Percentiles rank a stretch among this genome's conserved stretches.
These are phyloP conservation scores for Thielaviopsis ethacetica DNA, from an alignment of 2,329 filamentous ascomycete genomes.

Conservation along the genomic window DNA sequence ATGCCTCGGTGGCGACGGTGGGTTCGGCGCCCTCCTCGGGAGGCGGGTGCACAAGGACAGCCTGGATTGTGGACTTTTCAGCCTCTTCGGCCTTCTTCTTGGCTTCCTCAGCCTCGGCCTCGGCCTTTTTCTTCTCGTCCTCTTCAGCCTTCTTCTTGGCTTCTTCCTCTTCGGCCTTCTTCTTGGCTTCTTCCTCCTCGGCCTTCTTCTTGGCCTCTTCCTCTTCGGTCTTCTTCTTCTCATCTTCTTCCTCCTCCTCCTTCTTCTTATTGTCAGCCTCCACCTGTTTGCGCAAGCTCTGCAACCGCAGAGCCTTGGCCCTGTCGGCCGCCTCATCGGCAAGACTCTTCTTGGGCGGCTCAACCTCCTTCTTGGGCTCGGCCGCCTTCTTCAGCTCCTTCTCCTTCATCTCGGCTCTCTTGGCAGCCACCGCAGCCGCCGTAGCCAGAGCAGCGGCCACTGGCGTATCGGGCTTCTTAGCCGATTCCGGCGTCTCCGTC, in stretches of 20 bases:
- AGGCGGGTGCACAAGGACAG: constrained; percentile 1
- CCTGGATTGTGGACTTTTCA: neutral
- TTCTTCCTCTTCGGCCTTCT: constrained; percentile 14
- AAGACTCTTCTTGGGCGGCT: constrained; percentile 33
- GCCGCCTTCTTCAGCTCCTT: constrained; percentile 6
- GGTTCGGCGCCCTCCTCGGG: constrained; percentile 1
- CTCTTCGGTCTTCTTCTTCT: constrained; percentile 10
- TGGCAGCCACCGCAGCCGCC: constrained; percentile 14
- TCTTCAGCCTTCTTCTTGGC: constrained; percentile 8
- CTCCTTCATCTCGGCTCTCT: constrained; percentile 8
- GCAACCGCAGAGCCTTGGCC: constrained; percentile 42
- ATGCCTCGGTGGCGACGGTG: neutral
- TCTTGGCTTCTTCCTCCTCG: constrained; percentile 16
- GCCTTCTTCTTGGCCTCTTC: constrained; percentile 9
- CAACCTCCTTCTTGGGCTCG: constrained; percentile 14
- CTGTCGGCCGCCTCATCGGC: constrained; percentile 50
- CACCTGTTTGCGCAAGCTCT: constrained; percentile 37
- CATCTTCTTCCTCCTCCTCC: constrained; percentile 10
- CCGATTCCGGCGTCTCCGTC: constrained; percentile 15
- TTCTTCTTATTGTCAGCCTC: constrained; percentile 27
- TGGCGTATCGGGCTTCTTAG: constrained; percentile 12
- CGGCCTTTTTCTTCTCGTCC: constrained; percentile 13
- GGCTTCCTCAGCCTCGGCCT: constrained; percentile 9
- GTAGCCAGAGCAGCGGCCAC: constrained; percentile 15
- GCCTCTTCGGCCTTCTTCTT: neutral